Evolutionary conservation across 2,329 filamentous ascomycete species (phyloP), one percentile per base, ranked within the genome.

Genomic region (Sordariomycetes sp.): DNA sequence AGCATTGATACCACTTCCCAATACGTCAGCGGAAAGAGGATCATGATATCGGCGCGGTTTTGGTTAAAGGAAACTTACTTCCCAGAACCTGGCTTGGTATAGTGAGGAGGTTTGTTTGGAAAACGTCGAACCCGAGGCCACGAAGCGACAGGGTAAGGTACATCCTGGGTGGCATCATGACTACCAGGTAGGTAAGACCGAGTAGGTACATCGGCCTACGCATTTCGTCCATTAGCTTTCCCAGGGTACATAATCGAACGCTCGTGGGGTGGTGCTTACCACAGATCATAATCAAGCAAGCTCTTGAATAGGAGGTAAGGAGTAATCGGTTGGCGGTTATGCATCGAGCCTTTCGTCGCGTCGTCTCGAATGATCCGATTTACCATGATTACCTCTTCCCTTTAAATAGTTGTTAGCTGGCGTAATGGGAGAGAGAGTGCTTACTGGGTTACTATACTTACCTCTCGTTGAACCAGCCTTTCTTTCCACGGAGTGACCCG

Each of bases 351-450:
- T 64, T 83, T 83, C 52, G 46, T 50, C n/a, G 20, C n/a, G 8
- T 85, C 83, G 52, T 87, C 83, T 1, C 83, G 78, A 8, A 77
- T 63, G 10, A 77, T 68, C 1, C 85, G 73, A 62, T 85, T 86
- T 46, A 86, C 80, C 2, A 86, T 75, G 59, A 87, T 85, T 24
- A 72, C 72, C 59, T 84, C 79, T 62, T 86, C 82, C 18, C 78
- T 68, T 53, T 25, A 28, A 52, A 63, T 12, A 4, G 3, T 51
- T 5, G 25, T 53, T 53, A 18, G 18, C 18, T 46, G 8, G 16
- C 7, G 37, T n/a, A n/a, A 40, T 4, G 3, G 3, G 12, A 40
- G 37, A 40, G 37, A 40, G 37, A 4, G 2, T 46, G 6, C 16
- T 2, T 2, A 14, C 40, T n/a, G 40, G 4, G 28, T n/a, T n/a